Percentiles rank a stretch among this genome's conserved stretches.
These are phyloP conservation scores for Penicillium goetzii DNA, from an alignment of 495 filamentous ascomycete genomes.

Conservation along the genomic window DNA sequence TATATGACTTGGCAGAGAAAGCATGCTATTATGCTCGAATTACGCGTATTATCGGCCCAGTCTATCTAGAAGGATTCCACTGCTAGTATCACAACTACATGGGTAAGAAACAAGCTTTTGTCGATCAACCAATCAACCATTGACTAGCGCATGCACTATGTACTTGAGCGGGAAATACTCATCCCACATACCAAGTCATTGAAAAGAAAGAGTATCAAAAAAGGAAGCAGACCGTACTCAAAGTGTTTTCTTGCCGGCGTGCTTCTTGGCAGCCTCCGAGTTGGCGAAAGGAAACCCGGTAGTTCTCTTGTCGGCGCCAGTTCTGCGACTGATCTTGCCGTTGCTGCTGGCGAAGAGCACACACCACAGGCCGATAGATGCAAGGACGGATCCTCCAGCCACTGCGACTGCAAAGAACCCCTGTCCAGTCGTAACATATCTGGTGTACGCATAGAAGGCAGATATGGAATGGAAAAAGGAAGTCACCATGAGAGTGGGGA, in stretches of 20 bases:
- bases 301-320: slow-evolving; percentile 77
- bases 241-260: slow-evolving; percentile 44
- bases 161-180: neutral
- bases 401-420: slow-evolving; percentile 59
- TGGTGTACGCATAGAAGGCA: slow-evolving; percentile 71
- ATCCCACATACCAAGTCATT: neutral
- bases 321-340: slow-evolving; percentile 66
- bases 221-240: neutral
- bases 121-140: neutral
- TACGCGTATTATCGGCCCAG: neutral
- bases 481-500: slow-evolving; percentile 68
- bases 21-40: neutral
- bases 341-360: slow-evolving; percentile 70
- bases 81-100: neutral
- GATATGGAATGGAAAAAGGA: slow-evolving; percentile 63
- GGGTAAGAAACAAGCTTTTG: slow-evolving; percentile 1
- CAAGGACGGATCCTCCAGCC: slow-evolving; percentile 55
- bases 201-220: neutral
- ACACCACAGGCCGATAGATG: slow-evolving; percentile 70
- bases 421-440: slow-evolving; percentile 58
- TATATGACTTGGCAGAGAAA: neutral
- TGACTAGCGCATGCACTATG: neutral
- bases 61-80: neutral
- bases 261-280: slow-evolving; percentile 60
- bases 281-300: slow-evolving; percentile 75